Conservation (phyloP, 2,329 filamentous ascomycete species). For the Curvularia verruculosa region DNA sequence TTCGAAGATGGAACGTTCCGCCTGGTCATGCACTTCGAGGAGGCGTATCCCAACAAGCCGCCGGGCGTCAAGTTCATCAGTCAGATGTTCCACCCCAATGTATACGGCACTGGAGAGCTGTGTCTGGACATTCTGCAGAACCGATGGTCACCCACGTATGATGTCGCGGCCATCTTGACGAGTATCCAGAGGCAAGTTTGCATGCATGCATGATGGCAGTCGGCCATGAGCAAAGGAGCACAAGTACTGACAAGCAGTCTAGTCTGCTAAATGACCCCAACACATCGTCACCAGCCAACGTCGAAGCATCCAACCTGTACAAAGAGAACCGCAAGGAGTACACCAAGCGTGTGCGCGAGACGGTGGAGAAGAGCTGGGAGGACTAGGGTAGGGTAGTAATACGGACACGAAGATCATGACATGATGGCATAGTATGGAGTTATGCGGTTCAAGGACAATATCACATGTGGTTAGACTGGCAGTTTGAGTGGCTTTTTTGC, state of each 20-base stretch:
- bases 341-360: constrained; percentile 91
- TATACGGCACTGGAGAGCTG: constrained; percentile 94
- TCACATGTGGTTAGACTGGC: constrained; percentile 17
- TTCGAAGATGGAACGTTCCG: constrained; percentile 98
- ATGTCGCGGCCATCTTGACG: constrained; percentile 94
- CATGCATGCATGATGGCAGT: too few relatives aligned
- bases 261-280: constrained; percentile 98
- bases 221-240: not conserved
- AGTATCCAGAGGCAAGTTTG: constrained; percentile 86
- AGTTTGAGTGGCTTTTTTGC: constrained; percentile 15
- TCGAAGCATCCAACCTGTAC: constrained; percentile 97
- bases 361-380: constrained; percentile 99
- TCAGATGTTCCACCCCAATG: constrained; percentile 99
- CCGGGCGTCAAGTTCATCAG: constrained; percentile 98
- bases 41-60: constrained; percentile 98
- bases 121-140: constrained; percentile 98
- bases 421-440: constrained; percentile 28
- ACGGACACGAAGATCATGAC: constrained; percentile 17
- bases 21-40: constrained; percentile 98
- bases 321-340: constrained; percentile 98
- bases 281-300: constrained; percentile 96
- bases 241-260: constrained; percentile 21
- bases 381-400: constrained; percentile 64
- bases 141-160: constrained; percentile 97
- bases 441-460: constrained; percentile 21